Evolutionary conservation across 495 filamentous ascomycete genomes (phyloP).

Genomic region (Aspergillus mulundensis): DNA sequence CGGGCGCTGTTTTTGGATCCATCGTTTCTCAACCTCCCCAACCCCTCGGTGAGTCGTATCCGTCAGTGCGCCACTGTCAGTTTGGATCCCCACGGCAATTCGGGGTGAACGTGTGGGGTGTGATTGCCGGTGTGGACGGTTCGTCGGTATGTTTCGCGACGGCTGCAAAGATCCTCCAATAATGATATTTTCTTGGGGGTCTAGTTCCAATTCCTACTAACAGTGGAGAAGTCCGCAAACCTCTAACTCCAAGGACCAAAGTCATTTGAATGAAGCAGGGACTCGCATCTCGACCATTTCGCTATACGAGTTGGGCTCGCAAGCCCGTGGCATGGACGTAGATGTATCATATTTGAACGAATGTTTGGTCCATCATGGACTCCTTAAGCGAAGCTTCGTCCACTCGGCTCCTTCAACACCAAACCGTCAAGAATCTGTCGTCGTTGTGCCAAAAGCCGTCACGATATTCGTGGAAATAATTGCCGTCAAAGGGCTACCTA

Average conservation of each 20-base stretch:
- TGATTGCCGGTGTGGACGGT: neutral
- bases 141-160: neutral
- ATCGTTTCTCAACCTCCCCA: conserved; percentile 2
- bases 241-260: neutral
- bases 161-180: neutral
- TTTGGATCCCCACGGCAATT: neutral
- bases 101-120: neutral
- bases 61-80: neutral
- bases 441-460: too few species aligned
- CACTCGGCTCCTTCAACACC: too few species aligned
- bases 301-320: too few species aligned
- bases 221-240: neutral
- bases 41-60: neutral
- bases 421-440: too few species aligned
- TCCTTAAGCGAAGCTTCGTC: too few species aligned
- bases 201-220: neutral
- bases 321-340: too few species aligned
- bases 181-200: neutral
- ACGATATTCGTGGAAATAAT: too few species aligned
- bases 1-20: conserved; percentile 1
- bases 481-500: too few species aligned
- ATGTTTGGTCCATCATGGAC: too few species aligned
- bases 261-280: too few species aligned
- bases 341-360: too few species aligned
- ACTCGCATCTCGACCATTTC: too few species aligned